Base-by-base conservation (phyloP, 2,329 filamentous ascomycete genomes). In the Pyrenochaeta sp. region DNA sequence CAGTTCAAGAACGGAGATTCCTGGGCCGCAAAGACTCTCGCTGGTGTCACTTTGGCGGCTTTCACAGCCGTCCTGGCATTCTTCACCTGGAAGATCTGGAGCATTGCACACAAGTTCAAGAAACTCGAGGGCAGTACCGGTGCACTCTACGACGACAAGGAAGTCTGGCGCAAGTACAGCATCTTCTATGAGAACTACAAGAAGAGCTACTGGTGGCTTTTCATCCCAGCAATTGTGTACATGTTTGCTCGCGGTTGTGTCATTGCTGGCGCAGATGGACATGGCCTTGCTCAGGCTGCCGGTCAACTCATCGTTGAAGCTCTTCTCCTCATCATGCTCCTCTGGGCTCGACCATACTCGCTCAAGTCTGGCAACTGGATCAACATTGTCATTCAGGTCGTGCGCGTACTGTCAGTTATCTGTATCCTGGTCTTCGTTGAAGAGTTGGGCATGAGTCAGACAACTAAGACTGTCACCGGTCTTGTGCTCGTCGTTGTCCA, bases 131-230 rank as follows among this genome's bases (percentile, higher is more conserved):
- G 94, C 56, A 90, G 93, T 72, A 79, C 85, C 0, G 83, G 84
- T 15, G 86, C 82, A 12, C 84, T 99, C 8, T 98, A 93, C 78
- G 91, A 97, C 59, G 86, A 98, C 80, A 96, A 95, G 82, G 86
- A 90, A 57, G 89, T 90, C 40, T 97, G 95, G 93, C 85, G 92
- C 76, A 96, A 95, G 82, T 99, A 99, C 84, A 95, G 91, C 71
- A 84, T 97, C 61, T 98, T 99, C 81, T 99, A 99, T 82, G 95
- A 98, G 72, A 90, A 90, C 68, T 98, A 97, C 84, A 93, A 92
- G 81, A 92, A 91, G 78, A 88, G 89, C 68, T 97, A 94, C 82
- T 99, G 95, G 95, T 98, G 94, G 94, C 80, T 97, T 25, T 98
- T 99, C 74, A 85, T 98, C 13, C 95, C 95, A 0, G 83, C 86